Conservation (phyloP, 2,329 filamentous ascomycete species). For the Monosporascus sp. region DNA sequence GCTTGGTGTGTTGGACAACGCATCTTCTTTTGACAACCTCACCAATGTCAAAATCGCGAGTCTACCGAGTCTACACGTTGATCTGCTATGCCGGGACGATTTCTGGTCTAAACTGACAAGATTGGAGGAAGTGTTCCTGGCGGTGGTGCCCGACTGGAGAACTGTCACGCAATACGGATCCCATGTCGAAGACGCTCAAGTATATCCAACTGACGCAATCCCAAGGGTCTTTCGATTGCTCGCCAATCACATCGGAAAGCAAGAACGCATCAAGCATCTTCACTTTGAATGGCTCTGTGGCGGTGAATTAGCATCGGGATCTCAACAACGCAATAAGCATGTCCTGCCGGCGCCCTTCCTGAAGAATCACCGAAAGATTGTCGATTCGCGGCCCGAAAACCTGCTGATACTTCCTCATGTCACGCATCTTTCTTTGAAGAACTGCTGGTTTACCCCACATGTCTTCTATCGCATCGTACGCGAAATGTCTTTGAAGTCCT, state of each 20-base stretch:
- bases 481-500: conserved; percentile 37
- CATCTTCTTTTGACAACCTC: conserved; percentile 45
- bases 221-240: conserved; percentile 49
- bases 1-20: conserved; percentile 59
- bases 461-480: conserved; percentile 48
- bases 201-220: conserved; percentile 48
- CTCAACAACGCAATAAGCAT: conserved; percentile 56
- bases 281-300: conserved; percentile 64
- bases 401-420: conserved; percentile 52
- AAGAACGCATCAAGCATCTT: conserved; percentile 49
- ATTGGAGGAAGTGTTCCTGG: conserved; percentile 50
- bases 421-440: conserved; percentile 56
- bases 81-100: conserved; percentile 47
- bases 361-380: conserved; percentile 12
- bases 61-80: conserved; percentile 56
- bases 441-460: conserved; percentile 62
- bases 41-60: conserved; percentile 58
- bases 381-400: conserved; percentile 19
- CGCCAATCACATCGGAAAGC: conserved; percentile 40
- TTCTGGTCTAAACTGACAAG: conserved; percentile 58
- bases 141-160: conserved; percentile 63
- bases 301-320: conserved; percentile 60
- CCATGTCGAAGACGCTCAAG: conserved; percentile 41
- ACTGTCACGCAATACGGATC: conserved; percentile 47
- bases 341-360: conserved; percentile 58